Conservation (phyloP, 495 filamentous ascomycete genomes). For the Daldinia caldariorum region DNA sequence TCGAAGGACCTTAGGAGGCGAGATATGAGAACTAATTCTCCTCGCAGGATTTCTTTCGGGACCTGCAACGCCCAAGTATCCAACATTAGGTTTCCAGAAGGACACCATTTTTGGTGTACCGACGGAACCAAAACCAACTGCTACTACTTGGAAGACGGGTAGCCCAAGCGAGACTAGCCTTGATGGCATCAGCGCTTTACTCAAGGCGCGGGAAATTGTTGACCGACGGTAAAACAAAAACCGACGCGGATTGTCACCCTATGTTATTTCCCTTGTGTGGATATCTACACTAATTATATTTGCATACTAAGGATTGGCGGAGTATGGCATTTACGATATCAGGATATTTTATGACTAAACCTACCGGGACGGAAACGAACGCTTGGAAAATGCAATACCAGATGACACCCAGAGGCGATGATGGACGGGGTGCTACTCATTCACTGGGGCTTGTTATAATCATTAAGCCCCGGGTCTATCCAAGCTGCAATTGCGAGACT, state of each 20-base stretch:
- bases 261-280: neutral
- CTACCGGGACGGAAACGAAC: slow-evolving; percentile 30
- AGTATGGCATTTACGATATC: slow-evolving; percentile 42
- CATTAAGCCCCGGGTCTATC: slow-evolving; percentile 1
- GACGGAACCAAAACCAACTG: slow-evolving; percentile 13
- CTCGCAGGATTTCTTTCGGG: slow-evolving; percentile 21
- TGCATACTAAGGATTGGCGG: slow-evolving; percentile 34
- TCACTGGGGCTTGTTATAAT: slow-evolving; percentile 10
- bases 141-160: slow-evolving; percentile 22
- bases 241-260: neutral
- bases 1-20: neutral
- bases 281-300: slow-evolving; percentile 30
- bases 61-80: slow-evolving; percentile 24
- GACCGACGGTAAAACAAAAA: slow-evolving; percentile 49
- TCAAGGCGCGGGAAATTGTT: slow-evolving; percentile 65
- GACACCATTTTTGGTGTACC: slow-evolving; percentile 26
- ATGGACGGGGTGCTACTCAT: slow-evolving; percentile 1
- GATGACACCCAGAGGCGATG: slow-evolving; percentile 24
- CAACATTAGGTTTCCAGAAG: slow-evolving; percentile 19
- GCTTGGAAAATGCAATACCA: slow-evolving; percentile 40
- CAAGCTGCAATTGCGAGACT: slow-evolving; percentile 16
- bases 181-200: slow-evolving; percentile 64
- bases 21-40: slow-evolving; percentile 6
- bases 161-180: slow-evolving; percentile 37
- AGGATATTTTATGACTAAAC: slow-evolving; percentile 32